phyloP scores from a whole-genome alignment of 257 asterid species.

The Coffea canephora region DNA sequence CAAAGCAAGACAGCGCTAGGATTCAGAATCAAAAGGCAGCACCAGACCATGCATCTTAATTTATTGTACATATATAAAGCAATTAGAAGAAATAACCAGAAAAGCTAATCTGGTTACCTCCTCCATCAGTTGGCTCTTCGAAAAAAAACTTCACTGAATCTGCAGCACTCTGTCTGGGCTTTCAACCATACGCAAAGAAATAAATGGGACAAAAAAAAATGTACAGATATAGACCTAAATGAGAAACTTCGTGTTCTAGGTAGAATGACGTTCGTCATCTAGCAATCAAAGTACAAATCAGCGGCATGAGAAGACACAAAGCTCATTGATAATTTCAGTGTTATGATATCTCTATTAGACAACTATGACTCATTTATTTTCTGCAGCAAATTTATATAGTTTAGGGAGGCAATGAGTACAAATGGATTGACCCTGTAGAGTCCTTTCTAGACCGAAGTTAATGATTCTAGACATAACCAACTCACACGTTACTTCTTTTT shows the following conservation, averaged over 20 bases:
- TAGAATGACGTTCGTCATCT: background rate
- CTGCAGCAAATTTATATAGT: background rate
- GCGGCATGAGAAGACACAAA: background rate
- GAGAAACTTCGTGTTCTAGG: background rate
- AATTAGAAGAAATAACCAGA: slow-evolving; percentile 16
- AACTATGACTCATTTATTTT: background rate
- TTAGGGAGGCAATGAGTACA: background rate
- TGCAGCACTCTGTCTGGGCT: slow-evolving; percentile 17
- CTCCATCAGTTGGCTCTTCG: slow-evolving; percentile 21
- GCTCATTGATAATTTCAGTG: no score
- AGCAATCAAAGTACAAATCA: background rate
- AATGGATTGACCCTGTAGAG: background rate
- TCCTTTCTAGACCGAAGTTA: background rate
- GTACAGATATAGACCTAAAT: background rate
- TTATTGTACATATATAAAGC: background rate
- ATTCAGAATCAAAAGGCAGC: background rate
- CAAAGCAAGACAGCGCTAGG: slow-evolving; percentile 1
- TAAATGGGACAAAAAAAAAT: background rate
- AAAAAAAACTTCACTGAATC: slow-evolving; percentile 16
- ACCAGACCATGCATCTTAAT: background rate
- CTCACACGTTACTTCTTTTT: background rate
- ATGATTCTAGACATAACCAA: background rate
- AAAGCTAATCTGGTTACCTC: slow-evolving; percentile 31
- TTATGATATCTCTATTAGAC: background rate
- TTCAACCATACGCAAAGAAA: slow-evolving; percentile 9